A percentile compares a stretch with the other conserved stretches of the same genome.
Evolutionary conservation across 2,329 filamentous ascomycete species (phyloP).

Genomic region (Orbilia quercus): DNA sequence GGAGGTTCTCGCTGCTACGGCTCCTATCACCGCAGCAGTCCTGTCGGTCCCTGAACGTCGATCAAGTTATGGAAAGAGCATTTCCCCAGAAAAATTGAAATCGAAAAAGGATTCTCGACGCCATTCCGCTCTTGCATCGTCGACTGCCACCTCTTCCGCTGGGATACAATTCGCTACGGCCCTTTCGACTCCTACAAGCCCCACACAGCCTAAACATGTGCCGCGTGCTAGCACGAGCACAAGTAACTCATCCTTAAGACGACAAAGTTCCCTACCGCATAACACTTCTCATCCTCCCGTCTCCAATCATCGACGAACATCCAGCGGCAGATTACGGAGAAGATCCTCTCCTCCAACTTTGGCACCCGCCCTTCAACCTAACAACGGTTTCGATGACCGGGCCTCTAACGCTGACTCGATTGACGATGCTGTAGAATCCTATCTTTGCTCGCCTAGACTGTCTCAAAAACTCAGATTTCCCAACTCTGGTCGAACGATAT

Average conservation of each 20-base stretch:
- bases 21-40: slow-evolving; percentile 56
- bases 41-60: slow-evolving; percentile 56
- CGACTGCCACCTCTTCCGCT: slow-evolving; percentile 53
- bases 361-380: slow-evolving; percentile 60
- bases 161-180: slow-evolving; percentile 57
- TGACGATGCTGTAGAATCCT: slow-evolving; percentile 86
- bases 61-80: slow-evolving; percentile 52
- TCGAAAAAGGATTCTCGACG: slow-evolving; percentile 56
- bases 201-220: slow-evolving; percentile 53
- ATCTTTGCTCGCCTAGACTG: slow-evolving; percentile 82
- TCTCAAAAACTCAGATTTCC: slow-evolving; percentile 90
- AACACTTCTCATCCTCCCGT: slow-evolving; percentile 42
- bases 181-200: slow-evolving; percentile 57
- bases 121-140: slow-evolving; percentile 57
- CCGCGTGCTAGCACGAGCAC: slow-evolving; percentile 55
- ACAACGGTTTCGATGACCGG: slow-evolving; percentile 74
- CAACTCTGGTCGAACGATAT: slow-evolving; percentile 85
- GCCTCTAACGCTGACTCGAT: slow-evolving; percentile 85
- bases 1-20: slow-evolving; percentile 54
- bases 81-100: slow-evolving; percentile 56
- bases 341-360: slow-evolving; percentile 54
- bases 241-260: slow-evolving; percentile 57
- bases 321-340: slow-evolving; percentile 50
- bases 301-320: slow-evolving; percentile 45
- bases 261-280: slow-evolving; percentile 57